Base-by-base conservation (phyloP, 768 basidiomycete genomes). In the Pleurotus tuoliensis region DNA sequence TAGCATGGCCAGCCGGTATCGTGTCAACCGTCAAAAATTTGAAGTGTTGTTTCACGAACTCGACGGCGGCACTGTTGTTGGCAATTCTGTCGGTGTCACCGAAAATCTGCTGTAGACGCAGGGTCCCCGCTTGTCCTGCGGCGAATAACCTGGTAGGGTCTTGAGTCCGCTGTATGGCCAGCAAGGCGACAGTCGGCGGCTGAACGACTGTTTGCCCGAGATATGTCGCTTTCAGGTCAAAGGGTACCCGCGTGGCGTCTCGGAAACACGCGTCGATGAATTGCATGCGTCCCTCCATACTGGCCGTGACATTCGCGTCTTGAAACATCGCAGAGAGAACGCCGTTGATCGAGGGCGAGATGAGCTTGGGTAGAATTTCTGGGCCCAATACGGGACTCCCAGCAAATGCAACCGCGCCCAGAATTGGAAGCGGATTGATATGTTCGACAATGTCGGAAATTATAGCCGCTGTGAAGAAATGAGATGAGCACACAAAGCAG, bases 401-500 rank as follows among this genome's bases (percentile, higher is more conserved):
- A 30, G 64, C 54, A 1, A 67, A 59, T 43, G 63, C 67, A 13
- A 72, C 61, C 11, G 69, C 62, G 20, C 66, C 71, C 1, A 69
- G 66, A 44, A 73, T 62, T 2, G 67, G 63, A 0, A 62, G 58
- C 15, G 67, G 63, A 3, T 57, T 59, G 25, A 71, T 62, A 55
- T 71, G 61, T 11, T 62, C 59, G 11, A 63, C 64, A 8, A 73
- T 64, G 51, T 73, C 72, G 7, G 67, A 62, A 3, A 63, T 62
- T 7, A 70, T 66, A 7, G 68, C 65, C 9, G 63, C 70, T 69
- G 39, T 41, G 3, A 57, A 48, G 53, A 39, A 48, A 52, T 39
- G 43, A 40, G 3, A 34, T 34, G 30, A 34, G 30, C 9, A 34
- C 30, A 34, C 30, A 34, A 34, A 2, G 30, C 3, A 30, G 30